Conservation (phyloP, 345 rosid species). For the Cardamine occulta region DNA sequence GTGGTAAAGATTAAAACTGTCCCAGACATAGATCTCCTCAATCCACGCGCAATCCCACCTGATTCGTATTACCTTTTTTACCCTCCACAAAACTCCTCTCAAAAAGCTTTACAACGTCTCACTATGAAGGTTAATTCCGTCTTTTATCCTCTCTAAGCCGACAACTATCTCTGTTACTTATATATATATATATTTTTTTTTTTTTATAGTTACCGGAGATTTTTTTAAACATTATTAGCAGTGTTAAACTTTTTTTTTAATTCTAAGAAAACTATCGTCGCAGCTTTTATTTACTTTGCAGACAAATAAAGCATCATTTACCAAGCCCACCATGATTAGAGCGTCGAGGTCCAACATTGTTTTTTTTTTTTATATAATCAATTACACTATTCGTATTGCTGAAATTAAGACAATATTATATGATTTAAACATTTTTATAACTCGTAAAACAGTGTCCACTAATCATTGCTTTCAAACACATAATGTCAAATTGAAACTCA, state of each 20-base stretch:
- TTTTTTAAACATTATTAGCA: slow-evolving; percentile 30
- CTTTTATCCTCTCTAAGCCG: slow-evolving; percentile 22
- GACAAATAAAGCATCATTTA: slow-evolving; percentile 46
- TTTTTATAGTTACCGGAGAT: background rate
- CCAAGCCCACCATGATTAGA: slow-evolving; percentile 47
- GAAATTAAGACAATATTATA: slow-evolving; percentile 37
- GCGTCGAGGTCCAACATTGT: slow-evolving; percentile 39
- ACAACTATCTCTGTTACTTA: slow-evolving; percentile 38
- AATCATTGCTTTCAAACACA: slow-evolving; percentile 44
- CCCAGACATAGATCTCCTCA: slow-evolving; percentile 41
- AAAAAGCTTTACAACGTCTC: background rate
- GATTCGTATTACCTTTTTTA: slow-evolving; percentile 19
- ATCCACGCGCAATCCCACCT: slow-evolving; percentile 44
- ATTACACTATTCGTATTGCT: slow-evolving; percentile 36
- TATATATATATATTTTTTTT: slow-evolving; percentile 38
- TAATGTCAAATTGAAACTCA: slow-evolving; percentile 34
- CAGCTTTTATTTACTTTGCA: slow-evolving; percentile 49
- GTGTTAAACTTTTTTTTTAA: slow-evolving; percentile 5
- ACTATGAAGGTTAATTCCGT: background rate
- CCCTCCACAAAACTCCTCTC: no score
- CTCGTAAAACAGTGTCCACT: slow-evolving; percentile 37
- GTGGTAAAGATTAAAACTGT: slow-evolving; percentile 37
- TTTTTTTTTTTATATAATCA: no score
- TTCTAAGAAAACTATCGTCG: slow-evolving; percentile 25
- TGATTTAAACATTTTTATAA: background rate